Evolutionary conservation across 2,329 filamentous ascomycete genomes (phyloP).

Genomic region (Beauveria bassiana): DNA sequence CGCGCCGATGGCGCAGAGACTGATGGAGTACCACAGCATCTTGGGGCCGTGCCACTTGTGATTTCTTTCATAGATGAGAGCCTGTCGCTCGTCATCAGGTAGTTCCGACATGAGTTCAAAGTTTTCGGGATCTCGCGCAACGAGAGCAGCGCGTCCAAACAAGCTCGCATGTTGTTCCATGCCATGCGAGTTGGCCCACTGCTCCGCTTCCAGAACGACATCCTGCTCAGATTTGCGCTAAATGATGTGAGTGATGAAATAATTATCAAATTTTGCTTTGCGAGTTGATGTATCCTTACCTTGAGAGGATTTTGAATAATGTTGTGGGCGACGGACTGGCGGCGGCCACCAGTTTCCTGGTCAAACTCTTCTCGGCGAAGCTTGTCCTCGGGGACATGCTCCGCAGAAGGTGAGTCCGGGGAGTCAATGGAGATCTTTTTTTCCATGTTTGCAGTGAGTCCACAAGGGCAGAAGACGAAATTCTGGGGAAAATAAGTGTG

Average conservation of each 20-base stretch:
- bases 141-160: slow-evolving; percentile 30
- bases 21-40: slow-evolving; percentile 37
- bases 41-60: slow-evolving; percentile 50
- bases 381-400: slow-evolving; percentile 9
- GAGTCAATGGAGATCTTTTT: slow-evolving; percentile 11
- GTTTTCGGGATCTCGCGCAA: slow-evolving; percentile 23
- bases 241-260: background rate
- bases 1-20: slow-evolving; percentile 47
- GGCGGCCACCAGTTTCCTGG: slow-evolving; percentile 13
- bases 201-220: slow-evolving; percentile 32
- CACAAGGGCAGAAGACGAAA: background rate
- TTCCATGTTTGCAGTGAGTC: slow-evolving; percentile 2
- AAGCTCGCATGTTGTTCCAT: slow-evolving; percentile 40
- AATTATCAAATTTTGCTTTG: background rate
- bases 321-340: slow-evolving; percentile 22
- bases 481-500: background rate
- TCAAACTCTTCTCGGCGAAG: background rate
- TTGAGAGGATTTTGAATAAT: slow-evolving; percentile 26
- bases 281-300: slow-evolving; percentile 14
- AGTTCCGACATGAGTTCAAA: slow-evolving; percentile 24
- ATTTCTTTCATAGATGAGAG: slow-evolving; percentile 37
- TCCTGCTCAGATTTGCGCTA: slow-evolving; percentile 21
- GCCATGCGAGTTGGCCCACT: slow-evolving; percentile 41
- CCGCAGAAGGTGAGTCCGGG: slow-evolving; percentile 10
- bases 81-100: slow-evolving; percentile 26